Evolutionary conservation across 257 asterid genomes (phyloP).

Genomic region (Echites panduratus): DNA sequence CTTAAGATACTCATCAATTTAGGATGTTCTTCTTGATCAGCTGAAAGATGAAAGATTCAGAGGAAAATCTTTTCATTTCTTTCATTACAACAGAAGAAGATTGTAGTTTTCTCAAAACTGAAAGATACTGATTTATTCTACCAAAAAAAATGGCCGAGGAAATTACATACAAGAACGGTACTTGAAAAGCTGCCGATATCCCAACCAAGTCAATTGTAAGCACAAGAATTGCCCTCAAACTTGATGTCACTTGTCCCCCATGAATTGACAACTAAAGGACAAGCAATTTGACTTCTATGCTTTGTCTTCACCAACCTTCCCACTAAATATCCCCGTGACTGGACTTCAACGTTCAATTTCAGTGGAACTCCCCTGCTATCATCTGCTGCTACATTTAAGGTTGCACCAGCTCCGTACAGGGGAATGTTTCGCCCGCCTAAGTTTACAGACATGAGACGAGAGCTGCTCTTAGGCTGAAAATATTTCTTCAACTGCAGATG

Average conservation of each 20-base stretch:
- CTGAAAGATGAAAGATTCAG: not conserved
- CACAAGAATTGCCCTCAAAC: constrained; percentile 41
- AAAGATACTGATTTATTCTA: too few relatives aligned
- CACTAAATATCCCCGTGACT: constrained; percentile 35
- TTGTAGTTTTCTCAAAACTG: too few relatives aligned
- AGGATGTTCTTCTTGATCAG: not conserved
- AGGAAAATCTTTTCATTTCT: too few relatives aligned
- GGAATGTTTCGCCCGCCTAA: constrained; percentile 49
- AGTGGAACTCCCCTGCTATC: constrained; percentile 36
- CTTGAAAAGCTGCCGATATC: not conserved
- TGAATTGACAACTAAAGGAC: constrained; percentile 38
- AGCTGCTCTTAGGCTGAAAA: constrained; percentile 53
- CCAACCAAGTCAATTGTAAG: constrained; percentile 19
- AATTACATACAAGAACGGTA: too few relatives aligned
- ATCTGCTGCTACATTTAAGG: constrained; percentile 22
- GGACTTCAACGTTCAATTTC: constrained; percentile 39
- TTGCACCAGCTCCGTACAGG: constrained; percentile 58
- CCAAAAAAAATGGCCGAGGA: too few relatives aligned
- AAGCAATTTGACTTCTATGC: constrained; percentile 37
- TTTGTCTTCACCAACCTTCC: constrained; percentile 58
- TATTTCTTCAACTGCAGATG: constrained; percentile 40
- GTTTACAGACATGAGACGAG: constrained; percentile 25
- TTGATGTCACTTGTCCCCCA: constrained; percentile 19
- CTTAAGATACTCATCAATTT: not conserved
- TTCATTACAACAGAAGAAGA: too few relatives aligned